Conservation (phyloP, 768 basidiomycete genomes). For the Astraeus odoratus region DNA sequence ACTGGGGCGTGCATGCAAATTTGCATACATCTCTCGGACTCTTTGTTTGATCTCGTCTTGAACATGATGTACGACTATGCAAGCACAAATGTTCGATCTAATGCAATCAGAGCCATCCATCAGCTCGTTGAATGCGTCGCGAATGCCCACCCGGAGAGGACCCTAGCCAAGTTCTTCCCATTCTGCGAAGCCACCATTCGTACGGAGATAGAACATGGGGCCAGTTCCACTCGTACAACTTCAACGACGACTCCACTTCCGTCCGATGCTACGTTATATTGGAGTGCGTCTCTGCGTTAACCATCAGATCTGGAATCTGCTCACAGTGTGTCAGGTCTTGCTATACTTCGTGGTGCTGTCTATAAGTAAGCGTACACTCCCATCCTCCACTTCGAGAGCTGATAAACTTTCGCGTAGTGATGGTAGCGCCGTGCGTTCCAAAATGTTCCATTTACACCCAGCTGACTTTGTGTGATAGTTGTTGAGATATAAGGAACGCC, state of each 20-base stretch:
- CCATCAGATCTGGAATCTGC: background rate
- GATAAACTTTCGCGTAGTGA: conserved; percentile 60
- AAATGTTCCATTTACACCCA: background rate
- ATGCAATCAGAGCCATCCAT: conserved; percentile 86
- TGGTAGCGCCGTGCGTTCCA: conserved; percentile 15
- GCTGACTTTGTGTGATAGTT: conserved; percentile 38
- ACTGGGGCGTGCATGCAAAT: conserved; percentile 68
- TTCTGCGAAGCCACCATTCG: conserved; percentile 72
- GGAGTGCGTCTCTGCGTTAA: conserved; percentile 56
- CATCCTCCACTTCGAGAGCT: background rate
- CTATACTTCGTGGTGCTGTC: conserved; percentile 60
- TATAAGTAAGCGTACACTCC: background rate
- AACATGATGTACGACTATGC: conserved; percentile 82
- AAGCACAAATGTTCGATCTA: conserved; percentile 84
- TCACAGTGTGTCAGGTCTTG: conserved; percentile 46
- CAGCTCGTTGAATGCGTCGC: conserved; percentile 83
- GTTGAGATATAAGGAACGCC: conserved; percentile 57
- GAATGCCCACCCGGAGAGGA: conserved; percentile 67
- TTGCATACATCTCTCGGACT: conserved; percentile 57
- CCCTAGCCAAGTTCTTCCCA: conserved; percentile 73
- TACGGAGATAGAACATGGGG: conserved; percentile 84
- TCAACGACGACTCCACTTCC: conserved; percentile 66
- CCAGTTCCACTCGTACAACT: conserved; percentile 79
- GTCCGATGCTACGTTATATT: conserved; percentile 86
- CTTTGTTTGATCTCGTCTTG: conserved; percentile 77